These are phyloP conservation scores for Epichloe uncinata DNA, from an alignment of 2,329 filamentous ascomycete genomes.

Conservation along the genomic window DNA sequence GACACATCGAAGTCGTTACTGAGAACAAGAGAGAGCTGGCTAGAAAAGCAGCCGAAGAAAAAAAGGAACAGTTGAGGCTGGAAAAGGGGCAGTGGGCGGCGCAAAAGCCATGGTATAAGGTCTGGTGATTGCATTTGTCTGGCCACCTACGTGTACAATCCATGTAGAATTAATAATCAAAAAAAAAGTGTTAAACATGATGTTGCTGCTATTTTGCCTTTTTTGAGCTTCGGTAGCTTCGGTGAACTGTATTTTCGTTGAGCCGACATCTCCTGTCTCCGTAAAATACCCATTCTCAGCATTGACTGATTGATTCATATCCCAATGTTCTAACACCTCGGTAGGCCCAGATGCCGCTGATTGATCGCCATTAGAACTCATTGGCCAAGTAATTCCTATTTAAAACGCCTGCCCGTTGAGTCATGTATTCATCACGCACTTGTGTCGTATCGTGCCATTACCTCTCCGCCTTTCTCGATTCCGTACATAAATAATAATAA, in stretches of 20 bases:
- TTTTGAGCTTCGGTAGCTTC: neutral
- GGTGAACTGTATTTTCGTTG: too few species aligned
- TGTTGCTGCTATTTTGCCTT: neutral
- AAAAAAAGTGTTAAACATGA: neutral
- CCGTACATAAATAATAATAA: neutral
- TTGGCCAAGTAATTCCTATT: too few species aligned
- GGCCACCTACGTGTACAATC: neutral
- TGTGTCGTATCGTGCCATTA: neutral
- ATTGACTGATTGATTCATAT: too few species aligned
- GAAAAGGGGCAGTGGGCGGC: slow-evolving; percentile 21
- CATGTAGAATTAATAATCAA: neutral
- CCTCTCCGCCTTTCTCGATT: neutral
- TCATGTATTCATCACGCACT: neutral
- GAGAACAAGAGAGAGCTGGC: slow-evolving; percentile 38
- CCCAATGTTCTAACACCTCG: too few species aligned
- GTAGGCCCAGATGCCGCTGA: too few species aligned
- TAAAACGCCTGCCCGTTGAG: neutral
- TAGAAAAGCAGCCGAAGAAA: slow-evolving; percentile 31
- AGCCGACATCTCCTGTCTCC: too few species aligned
- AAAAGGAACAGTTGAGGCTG: slow-evolving; percentile 18
- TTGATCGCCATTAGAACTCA: too few species aligned
- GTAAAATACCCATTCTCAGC: too few species aligned
- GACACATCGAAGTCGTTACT: slow-evolving; percentile 55
- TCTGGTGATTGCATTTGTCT: slow-evolving; percentile 30
- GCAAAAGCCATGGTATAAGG: slow-evolving; percentile 39